These are phyloP conservation scores for Podaxis sp. DNA, from an alignment of 768 basidiomycete genomes.

Conservation along the genomic window DNA sequence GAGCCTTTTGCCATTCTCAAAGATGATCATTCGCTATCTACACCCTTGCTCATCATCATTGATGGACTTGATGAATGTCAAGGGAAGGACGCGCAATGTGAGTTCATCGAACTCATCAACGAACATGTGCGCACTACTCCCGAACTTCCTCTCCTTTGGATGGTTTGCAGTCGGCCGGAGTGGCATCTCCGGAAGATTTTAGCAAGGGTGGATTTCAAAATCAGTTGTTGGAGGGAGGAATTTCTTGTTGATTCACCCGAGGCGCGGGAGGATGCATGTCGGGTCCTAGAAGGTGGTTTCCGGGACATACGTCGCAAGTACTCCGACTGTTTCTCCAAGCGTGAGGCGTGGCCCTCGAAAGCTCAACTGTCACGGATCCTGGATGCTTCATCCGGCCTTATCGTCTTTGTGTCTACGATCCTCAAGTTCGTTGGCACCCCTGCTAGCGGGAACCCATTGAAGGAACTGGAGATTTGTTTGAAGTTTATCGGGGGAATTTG, in stretches of 20 bases:
- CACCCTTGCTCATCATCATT: too few species aligned
- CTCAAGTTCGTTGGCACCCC: neutral
- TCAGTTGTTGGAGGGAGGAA: neutral
- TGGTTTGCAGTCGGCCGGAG: too few species aligned
- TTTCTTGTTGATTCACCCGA: neutral
- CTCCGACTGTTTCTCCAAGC: neutral
- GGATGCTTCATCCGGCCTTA: neutral
- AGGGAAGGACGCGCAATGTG: too few species aligned
- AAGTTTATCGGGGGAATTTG: neutral
- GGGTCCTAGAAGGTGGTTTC: neutral
- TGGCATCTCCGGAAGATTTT: too few species aligned
- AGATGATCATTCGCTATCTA: too few species aligned
- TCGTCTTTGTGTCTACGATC: neutral
- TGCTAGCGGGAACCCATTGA: neutral
- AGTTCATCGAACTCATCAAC: too few species aligned
- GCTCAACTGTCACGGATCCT: neutral
- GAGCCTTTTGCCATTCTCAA: too few species aligned
- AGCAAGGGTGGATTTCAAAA: too few species aligned
- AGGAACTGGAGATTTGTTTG: neutral
- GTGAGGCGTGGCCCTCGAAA: neutral
- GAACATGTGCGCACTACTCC: too few species aligned
- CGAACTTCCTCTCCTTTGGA: too few species aligned
- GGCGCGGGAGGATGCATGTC: neutral
- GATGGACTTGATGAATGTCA: too few species aligned
- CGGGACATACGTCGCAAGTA: neutral